A percentile compares a stretch with the other conserved stretches of the same genome.
These are phyloP conservation scores for Ophiocordyceps camponoti-rufipedis DNA, from an alignment of 2,329 filamentous ascomycete species.

Conservation along the genomic window DNA sequence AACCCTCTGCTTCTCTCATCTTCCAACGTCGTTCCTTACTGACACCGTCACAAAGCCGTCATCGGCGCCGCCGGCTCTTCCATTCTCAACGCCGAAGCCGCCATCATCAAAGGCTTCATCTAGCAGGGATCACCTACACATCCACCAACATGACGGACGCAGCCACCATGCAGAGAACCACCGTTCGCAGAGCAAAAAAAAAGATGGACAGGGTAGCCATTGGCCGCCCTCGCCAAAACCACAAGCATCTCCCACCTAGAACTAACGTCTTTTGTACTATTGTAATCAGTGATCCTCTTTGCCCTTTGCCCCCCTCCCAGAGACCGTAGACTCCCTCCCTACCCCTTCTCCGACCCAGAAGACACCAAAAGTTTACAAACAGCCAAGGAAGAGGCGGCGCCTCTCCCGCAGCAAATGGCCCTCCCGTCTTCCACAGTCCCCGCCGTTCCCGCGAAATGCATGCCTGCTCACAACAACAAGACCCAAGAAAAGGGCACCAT, in stretches of 20 bases:
- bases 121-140: slow-evolving; percentile 16
- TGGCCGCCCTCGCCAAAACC: neutral
- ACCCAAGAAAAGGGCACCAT: neutral
- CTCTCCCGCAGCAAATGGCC: neutral
- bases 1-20: no score
- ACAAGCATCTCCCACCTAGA: neutral
- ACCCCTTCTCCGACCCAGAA: neutral
- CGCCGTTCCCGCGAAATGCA: neutral
- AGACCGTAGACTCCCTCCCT: neutral
- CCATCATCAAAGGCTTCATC: slow-evolving; percentile 73
- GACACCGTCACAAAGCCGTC: slow-evolving; percentile 34
- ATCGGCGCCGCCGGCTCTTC: slow-evolving; percentile 93
- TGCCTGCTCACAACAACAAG: neutral
- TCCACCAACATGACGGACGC: neutral
- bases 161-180: neutral
- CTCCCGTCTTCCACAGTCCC: no score
- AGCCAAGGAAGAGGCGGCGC: neutral
- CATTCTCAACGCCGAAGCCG: slow-evolving; percentile 86
- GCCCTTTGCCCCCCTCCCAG: neutral
- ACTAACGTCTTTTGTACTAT: neutral
- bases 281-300: neutral
- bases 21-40: neutral
- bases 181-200: neutral
- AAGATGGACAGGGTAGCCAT: neutral
- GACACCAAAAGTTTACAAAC: neutral